Conservation (phyloP, 257 asterid genomes). For the Linderniella brevidens region DNA sequence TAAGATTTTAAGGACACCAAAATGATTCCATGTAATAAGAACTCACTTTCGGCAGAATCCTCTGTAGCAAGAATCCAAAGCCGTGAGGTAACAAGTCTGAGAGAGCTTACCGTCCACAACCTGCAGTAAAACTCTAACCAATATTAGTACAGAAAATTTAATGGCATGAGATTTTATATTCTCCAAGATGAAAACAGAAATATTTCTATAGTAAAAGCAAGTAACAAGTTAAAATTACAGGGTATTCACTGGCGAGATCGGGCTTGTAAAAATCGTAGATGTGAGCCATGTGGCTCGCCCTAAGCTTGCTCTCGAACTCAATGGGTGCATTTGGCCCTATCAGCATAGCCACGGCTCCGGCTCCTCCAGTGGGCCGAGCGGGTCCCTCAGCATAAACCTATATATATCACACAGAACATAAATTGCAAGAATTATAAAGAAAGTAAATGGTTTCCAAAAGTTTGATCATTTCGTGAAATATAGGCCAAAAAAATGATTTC, state of each 20-base stretch:
- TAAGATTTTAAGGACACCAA: too few relatives aligned
- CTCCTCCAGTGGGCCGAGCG: slow-evolving; percentile 99
- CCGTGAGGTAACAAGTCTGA: slow-evolving; percentile 97
- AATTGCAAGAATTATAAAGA: too few relatives aligned
- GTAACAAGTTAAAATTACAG: too few relatives aligned
- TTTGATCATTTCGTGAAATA: too few relatives aligned
- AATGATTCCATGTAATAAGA: neutral
- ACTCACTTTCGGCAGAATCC: slow-evolving; percentile 62
- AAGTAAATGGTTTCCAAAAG: too few relatives aligned
- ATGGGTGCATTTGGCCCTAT: slow-evolving; percentile 97
- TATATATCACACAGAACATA: slow-evolving; percentile 4
- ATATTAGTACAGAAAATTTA: slow-evolving; percentile 6
- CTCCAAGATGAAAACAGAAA: neutral
- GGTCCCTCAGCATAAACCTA: slow-evolving; percentile 99
- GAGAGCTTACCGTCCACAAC: slow-evolving; percentile 99
- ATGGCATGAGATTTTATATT: neutral
- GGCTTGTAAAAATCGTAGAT: slow-evolving; percentile 98
- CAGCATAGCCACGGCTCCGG: slow-evolving; percentile 95
- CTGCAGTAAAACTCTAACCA: slow-evolving; percentile 17
- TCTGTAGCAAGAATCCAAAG: slow-evolving; percentile 89
- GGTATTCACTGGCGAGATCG: slow-evolving; percentile 96
- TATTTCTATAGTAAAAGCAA: too few relatives aligned
- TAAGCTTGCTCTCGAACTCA: slow-evolving; percentile 81
- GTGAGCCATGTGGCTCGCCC: slow-evolving; percentile 96
- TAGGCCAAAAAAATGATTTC: too few relatives aligned